Percentiles rank a stretch among this genome's conserved stretches.
phyloP scores from a whole-genome alignment of 1,284 basidiomycete species.

The Puccinia triticina region DNA sequence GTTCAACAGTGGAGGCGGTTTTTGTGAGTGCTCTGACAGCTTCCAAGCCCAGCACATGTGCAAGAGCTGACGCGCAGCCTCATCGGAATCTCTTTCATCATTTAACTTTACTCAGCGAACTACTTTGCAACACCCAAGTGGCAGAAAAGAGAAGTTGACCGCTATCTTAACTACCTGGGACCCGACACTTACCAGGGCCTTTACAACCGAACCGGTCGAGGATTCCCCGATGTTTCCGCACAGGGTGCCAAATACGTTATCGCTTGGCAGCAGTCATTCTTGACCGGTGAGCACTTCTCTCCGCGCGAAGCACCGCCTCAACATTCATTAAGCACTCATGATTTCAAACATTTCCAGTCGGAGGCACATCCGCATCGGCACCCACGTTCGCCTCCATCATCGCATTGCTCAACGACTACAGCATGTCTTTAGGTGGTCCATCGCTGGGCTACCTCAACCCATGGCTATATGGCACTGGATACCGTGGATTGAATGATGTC shows the following conservation, averaged over 20 bases:
- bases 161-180: slow-evolving; percentile 56
- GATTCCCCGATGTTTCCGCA: slow-evolving; percentile 59
- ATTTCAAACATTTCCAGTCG: slow-evolving; percentile 57
- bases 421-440: slow-evolving; percentile 62
- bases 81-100: slow-evolving; percentile 21
- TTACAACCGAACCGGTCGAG: slow-evolving; percentile 58
- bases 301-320: not conserved
- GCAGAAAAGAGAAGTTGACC: slow-evolving; percentile 54
- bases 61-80: slow-evolving; percentile 46
- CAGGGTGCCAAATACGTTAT: slow-evolving; percentile 56
- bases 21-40: slow-evolving; percentile 30
- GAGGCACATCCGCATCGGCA: slow-evolving; percentile 67
- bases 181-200: slow-evolving; percentile 53
- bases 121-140: slow-evolving; percentile 56
- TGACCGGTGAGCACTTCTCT: slow-evolving; percentile 28
- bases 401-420: slow-evolving; percentile 66
- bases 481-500: slow-evolving; percentile 64
- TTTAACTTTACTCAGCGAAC: slow-evolving; percentile 45
- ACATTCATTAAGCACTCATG: not conserved
- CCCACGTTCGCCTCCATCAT: slow-evolving; percentile 66
- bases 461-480: slow-evolving; percentile 61
- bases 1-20: slow-evolving; percentile 45
- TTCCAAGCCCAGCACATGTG: not conserved
- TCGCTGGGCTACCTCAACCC: slow-evolving; percentile 66
- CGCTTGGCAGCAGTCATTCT: slow-evolving; percentile 48